These are phyloP conservation scores for Thermothelomyces thermophilus DNA, from an alignment of 2,329 filamentous ascomycete species.

Conservation along the genomic window DNA sequence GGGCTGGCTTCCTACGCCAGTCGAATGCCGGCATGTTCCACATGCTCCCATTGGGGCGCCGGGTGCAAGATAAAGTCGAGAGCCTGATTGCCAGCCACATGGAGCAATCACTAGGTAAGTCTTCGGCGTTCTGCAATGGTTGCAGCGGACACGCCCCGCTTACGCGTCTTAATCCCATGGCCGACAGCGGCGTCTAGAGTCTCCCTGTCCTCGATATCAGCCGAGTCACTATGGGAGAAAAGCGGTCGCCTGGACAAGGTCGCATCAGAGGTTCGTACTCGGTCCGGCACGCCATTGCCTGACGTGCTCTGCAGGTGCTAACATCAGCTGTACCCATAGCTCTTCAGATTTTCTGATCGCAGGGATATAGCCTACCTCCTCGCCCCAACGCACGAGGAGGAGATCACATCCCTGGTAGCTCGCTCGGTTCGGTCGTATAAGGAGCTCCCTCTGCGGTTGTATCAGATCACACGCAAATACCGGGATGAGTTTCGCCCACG, in stretches of 20 bases:
- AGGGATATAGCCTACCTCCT: constrained; percentile 69
- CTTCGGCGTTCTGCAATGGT: no score
- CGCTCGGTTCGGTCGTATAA: constrained; percentile 73
- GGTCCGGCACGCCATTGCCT: background rate
- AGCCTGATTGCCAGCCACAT: constrained; percentile 83
- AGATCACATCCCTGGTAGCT: constrained; percentile 78
- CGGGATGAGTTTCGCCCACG: constrained; percentile 85
- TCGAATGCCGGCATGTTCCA: constrained; percentile 90
- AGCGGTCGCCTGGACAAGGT: constrained; percentile 74
- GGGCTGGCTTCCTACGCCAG: constrained; percentile 69
- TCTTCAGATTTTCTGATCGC: constrained; percentile 75
- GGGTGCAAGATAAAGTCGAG: constrained; percentile 86
- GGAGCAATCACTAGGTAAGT: constrained; percentile 36
- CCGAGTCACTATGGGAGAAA: constrained; percentile 73
- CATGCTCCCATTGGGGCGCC: constrained; percentile 75
- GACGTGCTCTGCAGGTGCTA: constrained; percentile 5
- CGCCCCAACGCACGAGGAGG: constrained; percentile 92
- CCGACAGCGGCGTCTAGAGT: constrained; percentile 66
- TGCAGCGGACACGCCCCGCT: background rate
- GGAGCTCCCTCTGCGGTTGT: constrained; percentile 76
- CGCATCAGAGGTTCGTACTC: constrained; percentile 56
- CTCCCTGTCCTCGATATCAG: constrained; percentile 77
- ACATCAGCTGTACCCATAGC: constrained; percentile 37
- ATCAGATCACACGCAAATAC: constrained; percentile 92
- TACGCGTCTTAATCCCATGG: background rate